Conservation (phyloP, 352 stramenopile species). For the Blastocystis sp. region DNA sequence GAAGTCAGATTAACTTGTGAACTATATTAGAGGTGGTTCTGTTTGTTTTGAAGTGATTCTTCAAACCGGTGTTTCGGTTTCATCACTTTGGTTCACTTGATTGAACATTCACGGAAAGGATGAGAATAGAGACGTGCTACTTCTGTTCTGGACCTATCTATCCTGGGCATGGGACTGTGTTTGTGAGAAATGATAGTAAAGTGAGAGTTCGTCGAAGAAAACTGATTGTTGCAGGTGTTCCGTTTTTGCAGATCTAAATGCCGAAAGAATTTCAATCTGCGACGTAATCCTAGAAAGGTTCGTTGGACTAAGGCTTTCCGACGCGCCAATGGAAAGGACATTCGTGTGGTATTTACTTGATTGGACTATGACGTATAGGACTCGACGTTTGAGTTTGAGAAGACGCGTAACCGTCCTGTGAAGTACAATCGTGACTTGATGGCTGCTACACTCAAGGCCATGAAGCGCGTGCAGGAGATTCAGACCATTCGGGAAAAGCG, state of each 20-base stretch:
- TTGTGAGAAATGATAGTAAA: slow-evolving; percentile 98
- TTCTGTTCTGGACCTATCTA: slow-evolving; percentile 84
- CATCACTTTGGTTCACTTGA: background rate
- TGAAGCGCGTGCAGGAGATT: slow-evolving; percentile 92
- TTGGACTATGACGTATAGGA: slow-evolving; percentile 69
- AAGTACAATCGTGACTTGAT: slow-evolving; percentile 99
- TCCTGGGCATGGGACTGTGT: slow-evolving; percentile 95
- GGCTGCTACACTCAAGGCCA: slow-evolving; percentile 92
- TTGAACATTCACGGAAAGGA: background rate
- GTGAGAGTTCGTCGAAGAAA: slow-evolving; percentile 27
- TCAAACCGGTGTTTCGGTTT: background rate
- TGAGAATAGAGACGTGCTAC: slow-evolving; percentile 60
- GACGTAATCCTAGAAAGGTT: slow-evolving; percentile 97
- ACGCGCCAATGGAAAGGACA: slow-evolving; percentile 94
- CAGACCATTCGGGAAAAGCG: slow-evolving; percentile 86
- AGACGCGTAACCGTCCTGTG: slow-evolving; percentile 90
- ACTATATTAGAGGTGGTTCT: background rate
- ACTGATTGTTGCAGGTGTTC: slow-evolving; percentile 75
- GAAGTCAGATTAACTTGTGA: slow-evolving; percentile 23
- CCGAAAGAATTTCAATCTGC: slow-evolving; percentile 99
- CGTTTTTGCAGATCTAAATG: slow-evolving; percentile 99
- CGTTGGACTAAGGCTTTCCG: slow-evolving; percentile 99
- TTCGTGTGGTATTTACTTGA: slow-evolving; percentile 76
- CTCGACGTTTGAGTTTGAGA: slow-evolving; percentile 99
- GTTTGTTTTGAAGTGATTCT: slow-evolving; percentile 22